Base-by-base conservation (phyloP, 345 rosid species). In the Linum usitatissimum region DNA sequence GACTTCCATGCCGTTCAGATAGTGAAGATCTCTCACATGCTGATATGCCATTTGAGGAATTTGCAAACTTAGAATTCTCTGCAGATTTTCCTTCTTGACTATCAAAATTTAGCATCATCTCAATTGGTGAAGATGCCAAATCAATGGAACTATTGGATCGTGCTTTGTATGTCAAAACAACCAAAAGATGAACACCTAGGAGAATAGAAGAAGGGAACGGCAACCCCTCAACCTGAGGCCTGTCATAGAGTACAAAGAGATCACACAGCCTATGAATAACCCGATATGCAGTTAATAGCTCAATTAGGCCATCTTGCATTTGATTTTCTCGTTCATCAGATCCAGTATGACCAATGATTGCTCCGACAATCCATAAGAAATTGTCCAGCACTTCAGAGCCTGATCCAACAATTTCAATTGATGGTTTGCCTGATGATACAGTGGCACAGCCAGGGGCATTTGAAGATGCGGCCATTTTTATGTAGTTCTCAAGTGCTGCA, bases 151-250 rank as follows among this genome's bases (percentile, higher is more conserved):
- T 68, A 57, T 54, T 72, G 28, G 70, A 57, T 66, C 70, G 65
- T 14, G 79, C 75, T 54, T 76, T 72, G 71, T 78, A 71, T 31
- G 89, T 84, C 70, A 86, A 76, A 73, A 80, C 81, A 53, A 82
- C 87, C 80, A 86, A 71, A 57, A 86, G 76, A 71, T 80, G 67
- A 63, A 86, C 80, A 66, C 93, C 79, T 68, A 80, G 64, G 60
- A 80, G 81, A 70, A 86, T 86, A 20, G 89, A 82, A 57, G 87
- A 78, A 72, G 93, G 89, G 73, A 86, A 84, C 6, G 93, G 83
- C 8, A 81, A 81, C 62, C 93, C 93, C 78, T 86, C 93, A 54
- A 81, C 85, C 70, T 86, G 93, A 58, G 93, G 88, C 79, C 89
- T 79, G 68, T 86, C 93, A 77, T 86, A 86, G 18, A 86, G 84